phyloP scores from a whole-genome alignment of 2,329 filamentous ascomycete genomes.

The Cylindrodendrum hubeiense region DNA sequence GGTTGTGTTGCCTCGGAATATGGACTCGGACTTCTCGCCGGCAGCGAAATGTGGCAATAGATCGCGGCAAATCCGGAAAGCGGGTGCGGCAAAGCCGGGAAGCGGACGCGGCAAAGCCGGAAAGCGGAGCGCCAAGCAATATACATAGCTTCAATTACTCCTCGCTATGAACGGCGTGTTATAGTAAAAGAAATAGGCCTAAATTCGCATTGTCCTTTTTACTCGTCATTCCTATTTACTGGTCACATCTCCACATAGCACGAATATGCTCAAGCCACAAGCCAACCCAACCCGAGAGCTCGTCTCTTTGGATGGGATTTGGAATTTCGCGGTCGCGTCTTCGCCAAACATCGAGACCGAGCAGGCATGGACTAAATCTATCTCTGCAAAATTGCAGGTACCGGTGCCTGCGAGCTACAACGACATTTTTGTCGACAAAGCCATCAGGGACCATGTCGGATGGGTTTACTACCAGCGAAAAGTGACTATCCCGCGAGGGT shows the following conservation, averaged over 20 bases:
- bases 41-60: no score
- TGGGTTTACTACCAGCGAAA: slow-evolving; percentile 30
- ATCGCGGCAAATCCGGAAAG: no score
- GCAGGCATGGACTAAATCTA: slow-evolving; percentile 11
- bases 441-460: slow-evolving; percentile 26
- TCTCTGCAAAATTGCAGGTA: slow-evolving; percentile 14
- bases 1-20: neutral
- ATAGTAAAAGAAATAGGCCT: neutral
- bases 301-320: slow-evolving; percentile 29
- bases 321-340: slow-evolving; percentile 25
- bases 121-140: no score
- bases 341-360: slow-evolving; percentile 16
- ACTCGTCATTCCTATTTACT: neutral
- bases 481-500: slow-evolving; percentile 16
- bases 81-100: no score
- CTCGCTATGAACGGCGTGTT: neutral
- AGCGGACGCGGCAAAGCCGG: no score
- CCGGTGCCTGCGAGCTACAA: slow-evolving; percentile 32
- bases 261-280: slow-evolving; percentile 28
- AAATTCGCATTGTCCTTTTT: neutral
- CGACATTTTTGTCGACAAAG: slow-evolving; percentile 27
- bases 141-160: no score
- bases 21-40: neutral
- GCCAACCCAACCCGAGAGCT: slow-evolving; percentile 20
- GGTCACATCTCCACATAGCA: neutral